phyloP scores from a whole-genome alignment of 352 stramenopile species.

The Phytophthora parvispora region DNA sequence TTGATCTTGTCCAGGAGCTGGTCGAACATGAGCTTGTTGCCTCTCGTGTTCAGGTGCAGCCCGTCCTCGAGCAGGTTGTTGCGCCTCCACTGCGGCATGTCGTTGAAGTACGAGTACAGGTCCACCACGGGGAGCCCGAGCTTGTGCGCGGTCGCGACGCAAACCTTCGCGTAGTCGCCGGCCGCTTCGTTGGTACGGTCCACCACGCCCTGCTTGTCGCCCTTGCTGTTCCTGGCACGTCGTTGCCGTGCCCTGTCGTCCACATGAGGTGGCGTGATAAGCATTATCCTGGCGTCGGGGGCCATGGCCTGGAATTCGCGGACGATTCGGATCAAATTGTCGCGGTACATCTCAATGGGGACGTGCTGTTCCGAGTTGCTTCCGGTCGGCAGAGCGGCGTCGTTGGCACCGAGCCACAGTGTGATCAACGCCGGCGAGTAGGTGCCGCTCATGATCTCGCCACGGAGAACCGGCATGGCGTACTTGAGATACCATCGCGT shows the following conservation, averaged over 20 bases:
- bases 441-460: slow-evolving; percentile 39
- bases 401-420: slow-evolving; percentile 76
- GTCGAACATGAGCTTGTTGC: slow-evolving; percentile 62
- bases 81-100: slow-evolving; percentile 45
- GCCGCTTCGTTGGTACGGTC: slow-evolving; percentile 56
- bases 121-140: slow-evolving; percentile 47
- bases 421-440: slow-evolving; percentile 53
- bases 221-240: slow-evolving; percentile 14
- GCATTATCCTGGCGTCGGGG: slow-evolving; percentile 40
- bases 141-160: slow-evolving; percentile 38
- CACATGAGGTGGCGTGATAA: slow-evolving; percentile 60
- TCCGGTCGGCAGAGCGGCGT: slow-evolving; percentile 49
- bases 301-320: slow-evolving; percentile 22
- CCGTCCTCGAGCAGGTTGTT: slow-evolving; percentile 59
- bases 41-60: slow-evolving; percentile 57
- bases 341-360: slow-evolving; percentile 52
- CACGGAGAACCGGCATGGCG: slow-evolving; percentile 47
- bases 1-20: slow-evolving; percentile 49
- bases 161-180: slow-evolving; percentile 46
- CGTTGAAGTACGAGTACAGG: slow-evolving; percentile 60
- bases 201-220: slow-evolving; percentile 22
- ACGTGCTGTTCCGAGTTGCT: slow-evolving; percentile 48
- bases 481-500: slow-evolving; percentile 53
- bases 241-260: slow-evolving; percentile 37
- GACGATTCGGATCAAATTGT: slow-evolving; percentile 54